These are phyloP conservation scores for Ogataea kodamae DNA, from an alignment of 805 yeast species.

Conservation along the genomic window DNA sequence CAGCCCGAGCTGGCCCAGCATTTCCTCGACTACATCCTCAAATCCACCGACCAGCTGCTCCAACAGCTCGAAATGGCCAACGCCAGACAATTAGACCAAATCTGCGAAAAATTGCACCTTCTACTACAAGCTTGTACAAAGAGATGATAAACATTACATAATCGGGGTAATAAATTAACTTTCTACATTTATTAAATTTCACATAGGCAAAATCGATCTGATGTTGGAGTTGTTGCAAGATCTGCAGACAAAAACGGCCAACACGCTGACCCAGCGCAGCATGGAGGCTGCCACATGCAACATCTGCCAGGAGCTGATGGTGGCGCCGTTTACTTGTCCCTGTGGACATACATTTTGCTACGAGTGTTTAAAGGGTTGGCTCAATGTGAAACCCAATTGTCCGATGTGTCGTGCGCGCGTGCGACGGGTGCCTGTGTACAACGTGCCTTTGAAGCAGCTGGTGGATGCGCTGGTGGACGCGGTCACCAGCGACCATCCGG, in stretches of 20 bases:
- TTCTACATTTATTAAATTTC: slow-evolving; percentile 3
- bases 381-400: slow-evolving; percentile 53
- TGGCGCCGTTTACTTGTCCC: slow-evolving; percentile 51
- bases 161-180: background rate
- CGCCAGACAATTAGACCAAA: slow-evolving; percentile 4
- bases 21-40: slow-evolving; percentile 1
- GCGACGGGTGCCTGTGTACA: slow-evolving; percentile 48
- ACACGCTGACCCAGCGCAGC: slow-evolving; percentile 16
- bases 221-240: slow-evolving; percentile 6
- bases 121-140: slow-evolving; percentile 16
- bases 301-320: slow-evolving; percentile 68
- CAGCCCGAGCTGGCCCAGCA: slow-evolving; percentile 1
- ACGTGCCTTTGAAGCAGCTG: slow-evolving; percentile 48
- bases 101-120: too few relatives aligned
- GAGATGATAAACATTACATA: slow-evolving; percentile 7
- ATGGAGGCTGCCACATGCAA: slow-evolving; percentile 46
- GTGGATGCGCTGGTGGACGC: slow-evolving; percentile 40
- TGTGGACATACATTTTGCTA: slow-evolving; percentile 82
- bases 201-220: background rate
- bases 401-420: slow-evolving; percentile 61
- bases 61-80: background rate
- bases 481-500: slow-evolving; percentile 30
- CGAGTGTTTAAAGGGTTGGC: slow-evolving; percentile 62
- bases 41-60: slow-evolving; percentile 2
- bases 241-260: slow-evolving; percentile 19